These are phyloP conservation scores for Calonectria pauciramosa DNA, from an alignment of 2,329 filamentous ascomycete species.

Conservation along the genomic window DNA sequence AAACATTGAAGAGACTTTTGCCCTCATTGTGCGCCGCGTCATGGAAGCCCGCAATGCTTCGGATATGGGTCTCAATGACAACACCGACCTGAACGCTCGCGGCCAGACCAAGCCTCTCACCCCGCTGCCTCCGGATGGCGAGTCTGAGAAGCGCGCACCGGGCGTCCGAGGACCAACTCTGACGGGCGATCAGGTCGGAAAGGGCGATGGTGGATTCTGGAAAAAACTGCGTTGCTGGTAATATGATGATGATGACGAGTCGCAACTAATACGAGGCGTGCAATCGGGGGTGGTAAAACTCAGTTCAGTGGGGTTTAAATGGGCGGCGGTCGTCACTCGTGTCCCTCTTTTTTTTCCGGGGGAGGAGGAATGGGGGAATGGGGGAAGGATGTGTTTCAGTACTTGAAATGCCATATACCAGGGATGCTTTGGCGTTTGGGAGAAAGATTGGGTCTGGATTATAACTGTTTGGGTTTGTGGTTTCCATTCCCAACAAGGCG, in stretches of 20 bases:
- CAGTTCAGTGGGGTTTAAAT: constrained; percentile 4
- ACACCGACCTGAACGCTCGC: constrained; percentile 60
- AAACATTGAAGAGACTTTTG: constrained; percentile 92
- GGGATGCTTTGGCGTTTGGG: constrained; percentile 47
- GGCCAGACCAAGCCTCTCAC: constrained; percentile 72
- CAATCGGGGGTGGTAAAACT: neutral
- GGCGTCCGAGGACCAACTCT: constrained; percentile 60
- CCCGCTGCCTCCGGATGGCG: constrained; percentile 59
- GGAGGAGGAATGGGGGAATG: neutral
- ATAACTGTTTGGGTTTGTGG: constrained; percentile 29
- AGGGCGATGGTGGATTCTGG: constrained; percentile 65
- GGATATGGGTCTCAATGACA: constrained; percentile 60
- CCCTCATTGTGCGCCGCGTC: constrained; percentile 74
- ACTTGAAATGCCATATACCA: constrained; percentile 45
- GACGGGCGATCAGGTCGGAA: constrained; percentile 59
- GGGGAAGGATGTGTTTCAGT: constrained; percentile 33
- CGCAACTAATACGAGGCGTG: neutral
- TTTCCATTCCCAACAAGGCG: constrained; percentile 36
- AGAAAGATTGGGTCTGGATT: constrained; percentile 36
- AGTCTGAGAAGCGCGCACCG: constrained; percentile 61
- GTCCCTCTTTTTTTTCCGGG: constrained; percentile 13
- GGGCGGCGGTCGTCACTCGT: constrained; percentile 9
- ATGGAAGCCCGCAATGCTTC: constrained; percentile 68
- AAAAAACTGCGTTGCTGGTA: constrained; percentile 70
- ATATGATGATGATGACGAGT: constrained; percentile 22